A percentile compares a stretch with the other conserved stretches of the same genome.
Conservation (phyloP, 352 stramenopile species). For the Phytophthora podocarpi region DNA sequence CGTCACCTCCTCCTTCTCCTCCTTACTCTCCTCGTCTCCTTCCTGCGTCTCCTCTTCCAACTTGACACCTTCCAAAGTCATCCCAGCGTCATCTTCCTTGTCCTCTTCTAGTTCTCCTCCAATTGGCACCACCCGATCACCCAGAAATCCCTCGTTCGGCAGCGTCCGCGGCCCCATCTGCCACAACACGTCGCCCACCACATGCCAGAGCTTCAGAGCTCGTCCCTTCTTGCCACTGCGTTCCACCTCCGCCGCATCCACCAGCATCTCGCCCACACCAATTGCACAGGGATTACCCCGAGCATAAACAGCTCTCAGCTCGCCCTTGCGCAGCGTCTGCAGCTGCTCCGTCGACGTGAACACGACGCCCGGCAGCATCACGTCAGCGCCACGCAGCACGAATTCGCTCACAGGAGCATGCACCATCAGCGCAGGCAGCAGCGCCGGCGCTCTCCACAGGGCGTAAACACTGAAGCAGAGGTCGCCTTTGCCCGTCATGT, state of each 20-base stretch:
- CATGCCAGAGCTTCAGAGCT: constrained; percentile 71
- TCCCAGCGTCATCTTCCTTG: constrained; percentile 31
- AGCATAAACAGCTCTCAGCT: constrained; percentile 72
- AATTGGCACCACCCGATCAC: constrained; percentile 43
- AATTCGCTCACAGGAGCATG: constrained; percentile 85
- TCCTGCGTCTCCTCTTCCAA: constrained; percentile 46
- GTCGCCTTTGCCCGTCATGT: constrained; percentile 72
- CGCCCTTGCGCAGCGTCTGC: constrained; percentile 59
- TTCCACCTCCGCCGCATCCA: constrained; percentile 63
- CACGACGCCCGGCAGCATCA: constrained; percentile 86
- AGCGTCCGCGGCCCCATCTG: constrained; percentile 69
- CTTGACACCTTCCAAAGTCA: constrained; percentile 35
- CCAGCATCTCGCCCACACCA: constrained; percentile 77
- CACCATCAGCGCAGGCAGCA: constrained; percentile 67
- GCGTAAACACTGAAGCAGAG: constrained; percentile 74
- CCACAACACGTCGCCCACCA: constrained; percentile 78
- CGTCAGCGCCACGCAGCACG: constrained; percentile 76
- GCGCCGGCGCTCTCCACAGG: constrained; percentile 53
- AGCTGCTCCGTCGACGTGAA: constrained; percentile 61
- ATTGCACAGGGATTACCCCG: constrained; percentile 79
- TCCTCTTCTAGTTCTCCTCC: constrained; percentile 25
- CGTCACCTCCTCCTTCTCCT: constrained; percentile 40
- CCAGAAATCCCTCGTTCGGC: constrained; percentile 70
- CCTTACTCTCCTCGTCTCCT: constrained; percentile 6
- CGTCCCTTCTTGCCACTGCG: constrained; percentile 68